Evolutionary conservation across 2,329 filamentous ascomycete genomes (phyloP).

Genomic region (Botrytis deweyae): DNA sequence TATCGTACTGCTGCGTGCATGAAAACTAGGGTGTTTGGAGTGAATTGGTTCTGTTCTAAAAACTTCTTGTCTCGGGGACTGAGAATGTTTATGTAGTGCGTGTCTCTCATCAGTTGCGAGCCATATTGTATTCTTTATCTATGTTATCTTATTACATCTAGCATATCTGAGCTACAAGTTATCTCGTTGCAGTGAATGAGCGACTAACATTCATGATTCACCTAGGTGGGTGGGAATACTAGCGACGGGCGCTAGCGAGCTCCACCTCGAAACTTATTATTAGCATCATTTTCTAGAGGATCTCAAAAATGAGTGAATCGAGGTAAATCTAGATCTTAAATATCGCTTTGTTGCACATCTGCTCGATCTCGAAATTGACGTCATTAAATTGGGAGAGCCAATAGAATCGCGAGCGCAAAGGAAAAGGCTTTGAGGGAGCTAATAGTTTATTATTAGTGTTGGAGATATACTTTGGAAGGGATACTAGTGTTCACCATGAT

Average conservation of each 20-base stretch:
- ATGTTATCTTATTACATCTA: not conserved
- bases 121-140: not conserved
- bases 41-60: not conserved
- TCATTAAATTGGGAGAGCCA: not conserved
- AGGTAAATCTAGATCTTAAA: not conserved
- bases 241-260: not conserved
- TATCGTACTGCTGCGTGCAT: not conserved
- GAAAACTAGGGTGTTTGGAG: not conserved
- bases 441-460: not conserved
- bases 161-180: not conserved
- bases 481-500: not conserved
- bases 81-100: fast-evolving
- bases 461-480: not conserved
- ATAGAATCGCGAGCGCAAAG: not conserved
- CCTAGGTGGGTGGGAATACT: not conserved
- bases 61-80: not conserved
- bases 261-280: not conserved
- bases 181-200: not conserved
- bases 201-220: not conserved
- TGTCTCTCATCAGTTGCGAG: not conserved
- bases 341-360: not conserved
- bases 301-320: not conserved
- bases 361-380: not conserved
- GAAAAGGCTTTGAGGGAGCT: no score
- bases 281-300: not conserved